Evolutionary conservation across 176 grass and related monocot species (phyloP).

Genomic region (Lolium multiflorum): DNA sequence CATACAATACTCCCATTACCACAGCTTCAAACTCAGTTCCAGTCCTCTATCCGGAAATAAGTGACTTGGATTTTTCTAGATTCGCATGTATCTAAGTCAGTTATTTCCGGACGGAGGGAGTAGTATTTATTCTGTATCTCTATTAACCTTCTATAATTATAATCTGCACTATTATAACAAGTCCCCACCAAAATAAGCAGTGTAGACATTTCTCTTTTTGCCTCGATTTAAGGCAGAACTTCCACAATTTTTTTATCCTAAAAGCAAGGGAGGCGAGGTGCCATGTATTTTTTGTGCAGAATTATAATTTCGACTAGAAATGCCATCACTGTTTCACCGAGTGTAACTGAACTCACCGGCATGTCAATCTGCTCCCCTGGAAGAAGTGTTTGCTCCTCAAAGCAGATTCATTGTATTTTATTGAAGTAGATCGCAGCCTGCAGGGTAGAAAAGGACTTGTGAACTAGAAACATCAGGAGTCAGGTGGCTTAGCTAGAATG

Average conservation of each 20-base stretch:
- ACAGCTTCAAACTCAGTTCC: neutral
- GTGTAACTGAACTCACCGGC: slow-evolving; percentile 61
- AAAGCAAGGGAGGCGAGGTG: neutral
- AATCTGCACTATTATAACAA: neutral
- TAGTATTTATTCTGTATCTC: neutral
- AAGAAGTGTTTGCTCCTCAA: slow-evolving; percentile 95
- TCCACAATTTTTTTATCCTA: neutral
- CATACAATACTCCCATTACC: neutral
- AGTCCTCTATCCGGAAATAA: too few species aligned
- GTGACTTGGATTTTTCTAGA: too few species aligned
- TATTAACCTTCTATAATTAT: neutral
- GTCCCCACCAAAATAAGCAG: neutral
- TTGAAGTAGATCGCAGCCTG: slow-evolving; percentile 95
- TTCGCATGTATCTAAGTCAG: too few species aligned
- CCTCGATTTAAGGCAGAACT: neutral
- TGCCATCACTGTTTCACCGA: neutral
- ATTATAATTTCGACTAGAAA: neutral
- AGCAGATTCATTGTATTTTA: slow-evolving; percentile 97
- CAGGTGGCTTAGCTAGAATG: neutral
- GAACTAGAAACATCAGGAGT: neutral
- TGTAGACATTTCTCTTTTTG: neutral
- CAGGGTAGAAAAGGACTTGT: neutral
- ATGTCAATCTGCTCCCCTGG: slow-evolving; percentile 99
- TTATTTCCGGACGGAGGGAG: too few species aligned
- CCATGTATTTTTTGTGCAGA: neutral